Evolutionary conservation across 2,329 filamentous ascomycete species (phyloP), one percentile per base, ranked within the genome.

Genomic region (Pyrenochaeta sp.): DNA sequence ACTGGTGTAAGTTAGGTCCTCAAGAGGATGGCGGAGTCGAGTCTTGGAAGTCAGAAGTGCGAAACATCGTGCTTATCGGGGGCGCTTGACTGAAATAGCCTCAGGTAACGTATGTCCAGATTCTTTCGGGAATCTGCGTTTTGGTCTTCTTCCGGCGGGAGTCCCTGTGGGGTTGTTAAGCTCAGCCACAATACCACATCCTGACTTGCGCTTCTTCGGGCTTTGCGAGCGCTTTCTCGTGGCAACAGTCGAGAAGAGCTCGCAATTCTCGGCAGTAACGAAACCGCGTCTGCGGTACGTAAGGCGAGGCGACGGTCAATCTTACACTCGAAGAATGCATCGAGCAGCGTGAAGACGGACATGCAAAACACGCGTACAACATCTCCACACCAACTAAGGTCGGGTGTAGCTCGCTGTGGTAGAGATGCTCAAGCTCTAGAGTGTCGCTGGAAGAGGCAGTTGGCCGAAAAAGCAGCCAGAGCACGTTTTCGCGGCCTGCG

Each of bases 371-470:
- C 23, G 41, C 41, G 28, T 38, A 44, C 36, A 49, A 23, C 46
- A 44, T 44, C 9, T 49, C 41, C 3, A 38, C 36, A 8, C 46
- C 28, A 3, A 44, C 37, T 6, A 32, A 36, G 9, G 41, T 34
- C n/a, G 36, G 31, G 32, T 44, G 46, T 18, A 49, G 20, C 29
- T 49, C 36, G 19, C 44, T 49, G 32, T 49, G 46, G 20, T 49
- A 44, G 22, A 49, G 36, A 38, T 41, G 28, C 32, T 44, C 41
- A n/a, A 41, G 21, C 46, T 49, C 46, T n/a, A n/a, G n/a, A n/a
- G n/a, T n/a, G n/a, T n/a, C n/a, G n/a, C n/a, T n/a, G n/a, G n/a
- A n/a, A n/a, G n/a, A n/a, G n/a, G n/a, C n/a, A n/a, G n/a, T n/a
- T n/a, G n/a, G n/a, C n/a, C n/a, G n/a, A n/a, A n/a, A n/a, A n/a